Conservation (phyloP, 2,329 filamentous ascomycete species). For the Didymella glomerata region DNA sequence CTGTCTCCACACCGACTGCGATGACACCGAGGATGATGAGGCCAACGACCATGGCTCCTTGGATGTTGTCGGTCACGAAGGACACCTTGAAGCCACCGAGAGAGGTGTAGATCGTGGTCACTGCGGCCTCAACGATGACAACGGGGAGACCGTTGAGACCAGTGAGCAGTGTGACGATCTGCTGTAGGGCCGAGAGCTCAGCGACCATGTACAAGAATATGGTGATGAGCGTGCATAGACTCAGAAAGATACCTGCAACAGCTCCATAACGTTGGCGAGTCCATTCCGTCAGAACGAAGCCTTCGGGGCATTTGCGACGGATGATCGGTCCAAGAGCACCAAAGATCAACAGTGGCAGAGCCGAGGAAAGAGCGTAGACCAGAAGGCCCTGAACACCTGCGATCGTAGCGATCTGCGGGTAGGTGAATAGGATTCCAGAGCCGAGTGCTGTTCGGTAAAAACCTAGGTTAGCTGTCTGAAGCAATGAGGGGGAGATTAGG, state of each 20-base stretch:
- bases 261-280: conserved; percentile 79
- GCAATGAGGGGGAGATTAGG: conserved; percentile 51
- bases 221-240: conserved; percentile 79
- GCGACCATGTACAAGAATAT: conserved; percentile 89
- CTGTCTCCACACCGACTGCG: conserved; percentile 76
- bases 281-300: conserved; percentile 87
- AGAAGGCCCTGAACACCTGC: conserved; percentile 80
- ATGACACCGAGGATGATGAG: conserved; percentile 80
- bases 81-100: conserved; percentile 84
- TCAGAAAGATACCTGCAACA: conserved; percentile 75
- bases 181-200: conserved; percentile 81
- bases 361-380: conserved; percentile 76
- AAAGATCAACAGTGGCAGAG: conserved; percentile 77
- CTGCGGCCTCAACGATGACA: conserved; percentile 77
- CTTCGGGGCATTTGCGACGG: conserved; percentile 79
- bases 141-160: conserved; percentile 77
- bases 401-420: conserved; percentile 81
- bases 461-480: conserved; percentile 46
- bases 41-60: conserved; percentile 78
- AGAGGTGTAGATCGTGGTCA: conserved; percentile 86
- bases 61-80: conserved; percentile 83
- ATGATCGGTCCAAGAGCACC: conserved; percentile 79
- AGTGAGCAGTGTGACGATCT: conserved; percentile 77
- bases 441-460: conserved; percentile 70
- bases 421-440: conserved; percentile 83